Conservation (phyloP, 352 stramenopile genomes). For the Elongisporangium prolatum region DNA sequence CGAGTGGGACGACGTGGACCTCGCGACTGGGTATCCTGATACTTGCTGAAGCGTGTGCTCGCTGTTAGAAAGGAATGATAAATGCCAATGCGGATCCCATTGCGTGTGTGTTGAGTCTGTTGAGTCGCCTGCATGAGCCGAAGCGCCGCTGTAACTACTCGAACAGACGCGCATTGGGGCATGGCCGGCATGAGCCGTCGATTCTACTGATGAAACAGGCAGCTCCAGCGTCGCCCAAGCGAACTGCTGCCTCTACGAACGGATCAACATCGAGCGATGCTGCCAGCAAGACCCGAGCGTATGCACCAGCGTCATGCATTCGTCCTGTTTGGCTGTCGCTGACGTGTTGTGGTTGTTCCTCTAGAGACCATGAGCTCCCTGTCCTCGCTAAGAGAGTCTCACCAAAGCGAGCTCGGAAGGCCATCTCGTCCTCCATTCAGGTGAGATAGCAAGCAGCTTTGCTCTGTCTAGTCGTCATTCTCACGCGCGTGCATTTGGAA, state of each 20-base stretch:
- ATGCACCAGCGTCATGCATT: background rate
- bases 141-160: background rate
- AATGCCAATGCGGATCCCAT: background rate
- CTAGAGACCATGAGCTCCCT: background rate
- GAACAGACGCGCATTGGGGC: background rate
- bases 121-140: background rate
- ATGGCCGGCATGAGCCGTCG: background rate
- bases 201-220: background rate
- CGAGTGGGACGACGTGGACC: background rate
- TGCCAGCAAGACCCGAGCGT: background rate
- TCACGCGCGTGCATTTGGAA: no score
- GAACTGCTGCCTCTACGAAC: background rate
- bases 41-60: no score
- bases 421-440: background rate
- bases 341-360: background rate
- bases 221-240: background rate
- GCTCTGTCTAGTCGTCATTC: no score
- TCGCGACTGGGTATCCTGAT: background rate
- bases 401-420: background rate
- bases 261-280: background rate
- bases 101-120: background rate
- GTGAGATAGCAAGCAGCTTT: background rate
- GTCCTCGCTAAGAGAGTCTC: conserved; percentile 4
- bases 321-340: background rate
- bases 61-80: background rate